Conservation (phyloP, 371 early-diverging fungal genomes). For the Syncephalastrum contaminatum region DNA sequence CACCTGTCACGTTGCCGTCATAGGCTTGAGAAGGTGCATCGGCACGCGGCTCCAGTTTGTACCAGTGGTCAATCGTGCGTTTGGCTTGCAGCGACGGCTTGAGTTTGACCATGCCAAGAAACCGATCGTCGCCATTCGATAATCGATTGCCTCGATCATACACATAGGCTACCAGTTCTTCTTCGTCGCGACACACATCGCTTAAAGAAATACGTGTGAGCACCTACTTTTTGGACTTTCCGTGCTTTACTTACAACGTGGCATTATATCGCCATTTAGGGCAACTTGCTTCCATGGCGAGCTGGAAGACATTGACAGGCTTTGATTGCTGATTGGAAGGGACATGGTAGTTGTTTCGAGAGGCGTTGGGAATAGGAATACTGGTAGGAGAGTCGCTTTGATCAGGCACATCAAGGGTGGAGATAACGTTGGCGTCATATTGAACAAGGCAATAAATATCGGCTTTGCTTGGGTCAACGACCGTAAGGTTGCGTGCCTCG, state of each 20-base stretch:
- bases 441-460: conserved; percentile 51
- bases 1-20: conserved; percentile 59
- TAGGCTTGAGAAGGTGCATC: conserved; percentile 23
- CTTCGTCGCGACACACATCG: conserved; percentile 62
- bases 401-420: conserved; percentile 33
- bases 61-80: conserved; percentile 68
- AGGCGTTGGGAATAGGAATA: conserved; percentile 17
- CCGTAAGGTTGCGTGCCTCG: conserved; percentile 47
- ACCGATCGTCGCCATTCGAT: conserved; percentile 48
- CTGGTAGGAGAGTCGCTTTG: conserved; percentile 4
- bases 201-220: conserved; percentile 22
- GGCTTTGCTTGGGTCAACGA: conserved; percentile 37
- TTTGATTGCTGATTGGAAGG: not conserved
- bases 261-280: conserved; percentile 70
- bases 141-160: conserved; percentile 58
- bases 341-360: conserved; percentile 2
- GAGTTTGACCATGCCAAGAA: conserved; percentile 65
- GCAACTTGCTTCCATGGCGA: conserved; percentile 44
- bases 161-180: conserved; percentile 61
- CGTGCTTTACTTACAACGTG: conserved; percentile 55
- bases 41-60: conserved; percentile 48
- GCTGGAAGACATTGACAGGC: conserved; percentile 34
- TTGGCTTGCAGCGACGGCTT: conserved; percentile 55
- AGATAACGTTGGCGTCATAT: conserved; percentile 45
- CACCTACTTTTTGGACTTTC: too few species aligned